These are phyloP conservation scores for Dactylonectria estremocensis DNA, from an alignment of 2,329 filamentous ascomycete species.

Conservation along the genomic window DNA sequence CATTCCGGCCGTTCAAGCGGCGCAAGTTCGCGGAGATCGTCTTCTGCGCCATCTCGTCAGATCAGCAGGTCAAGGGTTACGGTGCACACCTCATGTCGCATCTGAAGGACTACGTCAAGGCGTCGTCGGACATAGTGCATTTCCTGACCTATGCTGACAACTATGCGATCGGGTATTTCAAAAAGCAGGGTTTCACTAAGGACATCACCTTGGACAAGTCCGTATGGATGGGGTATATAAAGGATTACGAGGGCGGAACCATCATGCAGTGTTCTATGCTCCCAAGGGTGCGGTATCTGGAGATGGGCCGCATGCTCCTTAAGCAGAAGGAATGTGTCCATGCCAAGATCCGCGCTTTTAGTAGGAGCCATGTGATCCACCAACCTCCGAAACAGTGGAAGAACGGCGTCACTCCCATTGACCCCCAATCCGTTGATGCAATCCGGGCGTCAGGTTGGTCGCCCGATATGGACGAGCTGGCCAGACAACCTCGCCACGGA, in stretches of 20 bases:
- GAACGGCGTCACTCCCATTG: slow-evolving; percentile 80
- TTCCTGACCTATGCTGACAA: slow-evolving; percentile 99
- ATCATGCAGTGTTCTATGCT: slow-evolving; percentile 99
- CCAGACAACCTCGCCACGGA: slow-evolving; percentile 84
- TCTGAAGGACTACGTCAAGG: slow-evolving; percentile 97
- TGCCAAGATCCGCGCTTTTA: slow-evolving; percentile 85
- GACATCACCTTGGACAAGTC: slow-evolving; percentile 93
- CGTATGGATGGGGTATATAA: slow-evolving; percentile 99
- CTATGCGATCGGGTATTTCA: slow-evolving; percentile 98
- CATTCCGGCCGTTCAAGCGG: slow-evolving; percentile 93
- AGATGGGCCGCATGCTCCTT: slow-evolving; percentile 90
- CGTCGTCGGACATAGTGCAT: slow-evolving; percentile 96
- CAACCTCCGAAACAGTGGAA: slow-evolving; percentile 89
- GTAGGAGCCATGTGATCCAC: slow-evolving; percentile 89
- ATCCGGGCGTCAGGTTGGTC: slow-evolving; percentile 96
- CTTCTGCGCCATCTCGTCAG: slow-evolving; percentile 96
- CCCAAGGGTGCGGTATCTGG: slow-evolving; percentile 92
- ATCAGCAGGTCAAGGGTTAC: slow-evolving; percentile 99
- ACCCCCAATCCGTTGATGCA: slow-evolving; percentile 89
- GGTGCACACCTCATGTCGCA: slow-evolving; percentile 98
- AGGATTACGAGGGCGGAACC: slow-evolving; percentile 98
- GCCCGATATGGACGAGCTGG: slow-evolving; percentile 96
- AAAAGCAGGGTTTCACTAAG: slow-evolving; percentile 99
- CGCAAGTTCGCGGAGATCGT: slow-evolving; percentile 98
- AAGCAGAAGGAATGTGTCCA: slow-evolving; percentile 97